Evolutionary conservation across 2,329 filamentous ascomycete species (phyloP).

Genomic region (Aureobasidium sp.): DNA sequence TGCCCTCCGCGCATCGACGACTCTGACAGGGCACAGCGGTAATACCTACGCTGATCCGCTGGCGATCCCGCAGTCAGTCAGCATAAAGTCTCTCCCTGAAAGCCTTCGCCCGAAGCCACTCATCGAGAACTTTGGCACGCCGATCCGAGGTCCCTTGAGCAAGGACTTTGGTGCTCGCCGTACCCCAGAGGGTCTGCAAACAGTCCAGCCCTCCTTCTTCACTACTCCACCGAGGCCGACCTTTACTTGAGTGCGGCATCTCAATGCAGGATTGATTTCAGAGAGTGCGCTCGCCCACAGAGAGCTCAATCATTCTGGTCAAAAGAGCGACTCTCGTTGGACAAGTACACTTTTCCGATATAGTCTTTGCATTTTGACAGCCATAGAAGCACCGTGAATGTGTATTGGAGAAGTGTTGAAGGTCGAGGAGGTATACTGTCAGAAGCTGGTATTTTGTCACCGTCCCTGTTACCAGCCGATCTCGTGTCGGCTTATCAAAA

Average conservation of each 20-base stretch:
- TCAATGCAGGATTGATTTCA: neutral
- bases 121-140: neutral
- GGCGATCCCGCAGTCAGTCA: neutral
- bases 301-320: neutral
- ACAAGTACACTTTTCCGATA: neutral
- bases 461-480: neutral
- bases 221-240: neutral
- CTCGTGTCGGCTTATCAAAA: neutral
- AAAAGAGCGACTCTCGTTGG: neutral
- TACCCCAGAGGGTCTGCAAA: neutral
- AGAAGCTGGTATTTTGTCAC: neutral
- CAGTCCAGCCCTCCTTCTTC: neutral
- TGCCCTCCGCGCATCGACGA: neutral
- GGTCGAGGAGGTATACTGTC: neutral
- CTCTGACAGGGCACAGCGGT: neutral
- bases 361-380: neutral
- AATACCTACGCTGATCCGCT: neutral
- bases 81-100: neutral
- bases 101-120: neutral
- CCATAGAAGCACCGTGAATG: neutral
- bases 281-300: neutral
- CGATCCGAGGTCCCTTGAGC: neutral
- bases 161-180: conserved; percentile 2
- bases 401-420: neutral
- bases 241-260: neutral